Percentiles rank a stretch among this genome's conserved stretches.
Conservation (phyloP, 2,329 filamentous ascomycete species). For the Aspergillus bombycis region DNA sequence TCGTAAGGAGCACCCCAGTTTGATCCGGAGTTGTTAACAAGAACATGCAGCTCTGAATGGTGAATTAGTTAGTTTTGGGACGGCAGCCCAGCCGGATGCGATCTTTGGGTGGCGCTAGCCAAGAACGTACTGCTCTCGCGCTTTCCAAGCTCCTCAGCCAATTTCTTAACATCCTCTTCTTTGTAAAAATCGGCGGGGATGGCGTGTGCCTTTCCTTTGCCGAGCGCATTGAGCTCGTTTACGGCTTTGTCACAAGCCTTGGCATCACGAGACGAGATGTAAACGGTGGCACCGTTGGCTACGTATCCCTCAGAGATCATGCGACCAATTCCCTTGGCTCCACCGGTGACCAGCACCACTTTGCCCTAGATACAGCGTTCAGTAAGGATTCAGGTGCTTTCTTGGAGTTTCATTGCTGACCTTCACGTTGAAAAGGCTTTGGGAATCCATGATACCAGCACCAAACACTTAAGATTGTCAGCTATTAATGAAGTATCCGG, state of each 20-base stretch:
- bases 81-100: background rate
- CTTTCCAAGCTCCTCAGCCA: slow-evolving; percentile 54
- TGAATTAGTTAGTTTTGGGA: background rate
- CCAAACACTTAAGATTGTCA: background rate
- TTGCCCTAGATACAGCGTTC: slow-evolving; percentile 36
- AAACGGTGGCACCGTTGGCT: slow-evolving; percentile 56
- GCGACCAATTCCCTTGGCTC: slow-evolving; percentile 56
- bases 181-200: slow-evolving; percentile 57
- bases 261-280: slow-evolving; percentile 58
- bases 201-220: slow-evolving; percentile 55
- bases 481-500: background rate
- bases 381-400: slow-evolving; percentile 38
- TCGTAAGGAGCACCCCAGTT: slow-evolving; percentile 61
- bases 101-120: background rate
- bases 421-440: slow-evolving; percentile 63
- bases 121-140: slow-evolving; percentile 58
- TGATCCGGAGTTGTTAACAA: slow-evolving; percentile 58
- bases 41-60: slow-evolving; percentile 48
- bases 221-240: slow-evolving; percentile 53
- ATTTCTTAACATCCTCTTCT: slow-evolving; percentile 53
- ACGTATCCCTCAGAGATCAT: slow-evolving; percentile 60
- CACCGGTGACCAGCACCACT: slow-evolving; percentile 55
- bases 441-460: slow-evolving; percentile 53
- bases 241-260: slow-evolving; percentile 52
- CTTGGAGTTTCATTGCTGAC: slow-evolving; percentile 41